These are phyloP conservation scores for Penicillium ucsense DNA, from an alignment of 495 filamentous ascomycete species.

Conservation along the genomic window DNA sequence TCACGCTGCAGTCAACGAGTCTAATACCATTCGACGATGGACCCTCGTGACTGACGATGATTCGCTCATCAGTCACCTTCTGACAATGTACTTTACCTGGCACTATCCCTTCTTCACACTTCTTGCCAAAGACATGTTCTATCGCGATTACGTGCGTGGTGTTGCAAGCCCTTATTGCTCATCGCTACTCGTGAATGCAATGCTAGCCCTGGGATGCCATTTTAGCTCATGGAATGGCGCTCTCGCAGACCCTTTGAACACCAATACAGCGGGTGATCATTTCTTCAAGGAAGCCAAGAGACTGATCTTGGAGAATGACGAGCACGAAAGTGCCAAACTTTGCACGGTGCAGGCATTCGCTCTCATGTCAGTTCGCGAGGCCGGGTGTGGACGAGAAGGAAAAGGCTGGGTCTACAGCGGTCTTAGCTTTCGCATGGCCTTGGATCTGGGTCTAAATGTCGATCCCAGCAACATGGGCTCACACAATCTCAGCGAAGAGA, in stretches of 20 bases:
- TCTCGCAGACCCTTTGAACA: slow-evolving; percentile 57
- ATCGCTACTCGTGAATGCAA: slow-evolving; percentile 82
- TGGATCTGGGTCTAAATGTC: slow-evolving; percentile 88
- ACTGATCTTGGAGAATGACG: slow-evolving; percentile 80
- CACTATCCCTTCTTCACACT: slow-evolving; percentile 96
- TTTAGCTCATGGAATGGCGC: slow-evolving; percentile 73
- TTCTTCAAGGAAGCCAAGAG: slow-evolving; percentile 95
- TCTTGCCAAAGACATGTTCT: slow-evolving; percentile 82
- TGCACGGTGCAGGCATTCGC: slow-evolving; percentile 94
- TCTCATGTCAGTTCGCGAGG: slow-evolving; percentile 94
- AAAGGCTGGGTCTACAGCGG: slow-evolving; percentile 98
- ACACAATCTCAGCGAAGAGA: slow-evolving; percentile 62
- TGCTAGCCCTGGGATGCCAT: slow-evolving; percentile 93
- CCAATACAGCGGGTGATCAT: slow-evolving; percentile 85
- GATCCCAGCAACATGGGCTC: slow-evolving; percentile 56
- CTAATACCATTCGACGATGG: slow-evolving; percentile 64
- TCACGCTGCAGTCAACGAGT: slow-evolving; percentile 1
- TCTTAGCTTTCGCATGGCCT: slow-evolving; percentile 98
- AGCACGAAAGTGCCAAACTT: slow-evolving; percentile 80
- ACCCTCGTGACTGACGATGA: slow-evolving; percentile 75
- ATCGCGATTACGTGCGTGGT: slow-evolving; percentile 70
- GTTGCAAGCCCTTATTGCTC: slow-evolving; percentile 67
- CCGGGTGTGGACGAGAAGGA: slow-evolving; percentile 87
- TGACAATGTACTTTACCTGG: slow-evolving; percentile 98
- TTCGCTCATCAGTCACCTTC: slow-evolving; percentile 71